A percentile compares a stretch with the other conserved stretches of the same genome.
phyloP scores from a whole-genome alignment of 352 stramenopile genomes.

The Thalassiosira ordinaria region DNA sequence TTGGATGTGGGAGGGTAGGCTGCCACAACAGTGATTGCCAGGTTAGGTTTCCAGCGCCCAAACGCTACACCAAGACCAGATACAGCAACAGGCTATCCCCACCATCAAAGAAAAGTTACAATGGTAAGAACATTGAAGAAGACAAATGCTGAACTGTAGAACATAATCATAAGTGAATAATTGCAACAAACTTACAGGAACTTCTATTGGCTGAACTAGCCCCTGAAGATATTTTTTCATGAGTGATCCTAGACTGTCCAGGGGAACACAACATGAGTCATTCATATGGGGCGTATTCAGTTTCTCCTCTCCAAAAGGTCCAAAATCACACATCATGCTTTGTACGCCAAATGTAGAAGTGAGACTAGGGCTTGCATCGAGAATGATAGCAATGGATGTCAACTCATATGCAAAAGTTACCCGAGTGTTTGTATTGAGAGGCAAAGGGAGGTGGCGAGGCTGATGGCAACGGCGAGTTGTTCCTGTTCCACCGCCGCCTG shows the following conservation, averaged over 20 bases:
- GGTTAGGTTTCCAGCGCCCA: constrained; percentile 64
- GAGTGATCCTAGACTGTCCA: constrained; percentile 74
- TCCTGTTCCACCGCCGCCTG: not conserved
- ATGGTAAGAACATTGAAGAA: no score
- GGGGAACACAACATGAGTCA: constrained; percentile 51
- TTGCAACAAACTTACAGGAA: no score
- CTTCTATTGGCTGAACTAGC: constrained; percentile 72
- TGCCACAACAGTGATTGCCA: constrained; percentile 81
- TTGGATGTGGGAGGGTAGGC: constrained; percentile 70
- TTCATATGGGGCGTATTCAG: not conserved
- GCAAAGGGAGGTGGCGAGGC: constrained; percentile 70
- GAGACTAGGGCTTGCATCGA: constrained; percentile 81
- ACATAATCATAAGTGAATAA: no score
- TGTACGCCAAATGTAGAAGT: constrained; percentile 64
- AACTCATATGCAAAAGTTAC: constrained; percentile 83
- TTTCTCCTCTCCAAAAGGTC: constrained; percentile 52
- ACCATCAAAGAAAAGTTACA: no score
- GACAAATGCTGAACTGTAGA: no score
- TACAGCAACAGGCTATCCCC: constrained; percentile 60
- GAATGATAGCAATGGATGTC: constrained; percentile 77
- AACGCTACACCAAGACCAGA: constrained; percentile 55
- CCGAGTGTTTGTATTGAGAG: constrained; percentile 68
- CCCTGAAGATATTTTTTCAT: constrained; percentile 72
- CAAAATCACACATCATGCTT: constrained; percentile 18
- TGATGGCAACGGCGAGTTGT: constrained; percentile 61